A percentile compares a stretch with the other conserved stretches of the same genome.
phyloP scores from a whole-genome alignment of 1,284 basidiomycete genomes.

The Apiotrichum montevideense region DNA sequence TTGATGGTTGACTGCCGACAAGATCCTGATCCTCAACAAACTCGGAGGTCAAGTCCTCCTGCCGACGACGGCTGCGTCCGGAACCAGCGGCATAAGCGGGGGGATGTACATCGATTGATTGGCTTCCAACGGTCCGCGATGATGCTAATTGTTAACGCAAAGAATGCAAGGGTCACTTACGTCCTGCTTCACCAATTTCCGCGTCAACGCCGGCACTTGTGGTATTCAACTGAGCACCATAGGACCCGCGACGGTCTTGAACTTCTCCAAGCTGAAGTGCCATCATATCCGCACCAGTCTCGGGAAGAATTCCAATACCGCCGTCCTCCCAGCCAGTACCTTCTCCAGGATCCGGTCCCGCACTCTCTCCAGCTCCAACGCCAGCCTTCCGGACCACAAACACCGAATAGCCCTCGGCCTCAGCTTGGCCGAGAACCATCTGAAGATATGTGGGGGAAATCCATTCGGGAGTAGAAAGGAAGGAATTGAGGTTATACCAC shows the following conservation, averaged over 20 bases:
- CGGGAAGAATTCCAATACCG: conserved; percentile 36
- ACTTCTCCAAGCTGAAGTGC: conserved; percentile 40
- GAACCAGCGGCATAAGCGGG: conserved; percentile 9
- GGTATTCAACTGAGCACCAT: neutral
- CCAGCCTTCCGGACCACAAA: conserved; percentile 59
- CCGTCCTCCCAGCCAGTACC: conserved; percentile 40
- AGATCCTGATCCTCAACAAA: conserved; percentile 10
- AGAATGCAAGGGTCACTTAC: neutral
- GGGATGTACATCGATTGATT: neutral
- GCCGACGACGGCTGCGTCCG: conserved; percentile 15
- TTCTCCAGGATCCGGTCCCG: conserved; percentile 19
- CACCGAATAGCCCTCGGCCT: conserved; percentile 81
- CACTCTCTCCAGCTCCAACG: conserved; percentile 16
- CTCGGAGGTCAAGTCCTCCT: conserved; percentile 12
- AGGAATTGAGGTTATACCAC: conserved; percentile 92
- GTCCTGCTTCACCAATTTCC: neutral
- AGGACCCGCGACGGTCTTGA: conserved; percentile 21
- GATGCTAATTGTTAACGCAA: too few relatives aligned
- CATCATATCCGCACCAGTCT: conserved; percentile 39
- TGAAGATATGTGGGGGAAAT: conserved; percentile 74
- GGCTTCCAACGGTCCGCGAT: too few relatives aligned
- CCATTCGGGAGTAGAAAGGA: conserved; percentile 66
- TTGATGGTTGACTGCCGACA: neutral
- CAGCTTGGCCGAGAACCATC: conserved; percentile 80
- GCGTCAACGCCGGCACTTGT: neutral